These are phyloP conservation scores for Meredithiella fracta DNA, from an alignment of 2,329 filamentous ascomycete species.

Conservation along the genomic window DNA sequence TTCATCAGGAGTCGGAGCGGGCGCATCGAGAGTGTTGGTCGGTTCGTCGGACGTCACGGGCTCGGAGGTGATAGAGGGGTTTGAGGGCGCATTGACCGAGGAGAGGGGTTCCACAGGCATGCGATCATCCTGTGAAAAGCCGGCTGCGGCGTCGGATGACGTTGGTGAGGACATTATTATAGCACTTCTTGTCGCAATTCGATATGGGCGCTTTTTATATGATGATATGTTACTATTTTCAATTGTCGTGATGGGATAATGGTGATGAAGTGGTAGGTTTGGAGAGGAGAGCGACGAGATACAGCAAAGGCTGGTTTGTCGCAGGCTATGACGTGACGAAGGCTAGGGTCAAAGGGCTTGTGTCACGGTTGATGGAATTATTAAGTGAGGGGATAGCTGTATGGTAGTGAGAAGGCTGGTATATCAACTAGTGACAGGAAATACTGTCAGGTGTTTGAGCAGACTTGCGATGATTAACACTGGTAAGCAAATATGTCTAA, in stretches of 20 bases:
- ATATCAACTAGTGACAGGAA: too few species aligned
- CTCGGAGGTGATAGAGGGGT: background rate
- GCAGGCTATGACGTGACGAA: constrained; percentile 5
- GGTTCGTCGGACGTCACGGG: too few species aligned
- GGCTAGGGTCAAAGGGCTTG: constrained; percentile 4
- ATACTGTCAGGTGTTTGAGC: too few species aligned
- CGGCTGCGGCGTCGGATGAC: too few species aligned
- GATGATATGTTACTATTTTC: background rate
- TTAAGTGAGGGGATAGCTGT: too few species aligned
- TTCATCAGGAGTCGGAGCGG: too few species aligned
- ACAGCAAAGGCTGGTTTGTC: background rate
- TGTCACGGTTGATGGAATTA: background rate
- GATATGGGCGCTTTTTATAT: background rate
- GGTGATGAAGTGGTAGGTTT: background rate
- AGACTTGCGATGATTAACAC: too few species aligned
- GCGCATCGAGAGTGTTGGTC: too few species aligned
- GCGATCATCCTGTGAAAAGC: too few species aligned
- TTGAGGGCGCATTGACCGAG: background rate
- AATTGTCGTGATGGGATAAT: background rate
- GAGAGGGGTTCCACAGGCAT: background rate
- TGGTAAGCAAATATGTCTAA: too few species aligned
- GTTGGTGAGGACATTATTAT: too few species aligned
- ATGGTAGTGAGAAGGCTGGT: too few species aligned
- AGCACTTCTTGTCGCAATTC: background rate
- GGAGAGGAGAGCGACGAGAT: background rate